Conservation (phyloP, 305 asterid genomes). For the Fraxinus ornus region DNA sequence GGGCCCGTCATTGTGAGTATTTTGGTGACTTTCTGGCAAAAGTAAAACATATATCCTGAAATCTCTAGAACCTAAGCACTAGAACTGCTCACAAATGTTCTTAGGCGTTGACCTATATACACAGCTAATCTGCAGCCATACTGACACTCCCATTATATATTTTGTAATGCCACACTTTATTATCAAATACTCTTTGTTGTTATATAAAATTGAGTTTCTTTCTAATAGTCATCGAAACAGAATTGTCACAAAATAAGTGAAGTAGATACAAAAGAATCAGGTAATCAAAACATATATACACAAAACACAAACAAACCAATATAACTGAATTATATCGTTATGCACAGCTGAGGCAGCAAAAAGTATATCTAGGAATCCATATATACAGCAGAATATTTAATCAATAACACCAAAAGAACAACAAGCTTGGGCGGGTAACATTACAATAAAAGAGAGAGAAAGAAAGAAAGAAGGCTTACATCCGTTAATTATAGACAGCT, state of each 20-base stretch:
- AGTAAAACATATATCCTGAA: neutral
- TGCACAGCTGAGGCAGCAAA: neutral
- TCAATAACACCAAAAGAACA: neutral
- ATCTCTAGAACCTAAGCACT: neutral
- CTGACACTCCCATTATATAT: neutral
- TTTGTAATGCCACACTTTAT: neutral
- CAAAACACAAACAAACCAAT: neutral
- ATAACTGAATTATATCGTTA: neutral
- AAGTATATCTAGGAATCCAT: neutral
- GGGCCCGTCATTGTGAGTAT: too few relatives aligned
- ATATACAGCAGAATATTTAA: neutral
- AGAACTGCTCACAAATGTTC: neutral
- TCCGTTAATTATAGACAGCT: constrained; percentile 80
- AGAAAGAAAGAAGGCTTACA: constrained; percentile 48
- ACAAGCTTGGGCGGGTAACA: neutral
- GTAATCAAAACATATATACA: neutral
- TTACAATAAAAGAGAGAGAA: neutral
- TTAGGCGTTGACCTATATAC: neutral
- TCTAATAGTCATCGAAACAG: neutral
- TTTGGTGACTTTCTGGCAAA: too few relatives aligned
- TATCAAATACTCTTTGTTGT: neutral
- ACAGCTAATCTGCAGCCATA: neutral
- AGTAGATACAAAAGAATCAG: neutral
- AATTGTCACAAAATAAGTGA: neutral
- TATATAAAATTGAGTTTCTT: neutral